These are phyloP conservation scores for Russula griseocarnosa DNA, from an alignment of 768 basidiomycete genomes.

Conservation along the genomic window DNA sequence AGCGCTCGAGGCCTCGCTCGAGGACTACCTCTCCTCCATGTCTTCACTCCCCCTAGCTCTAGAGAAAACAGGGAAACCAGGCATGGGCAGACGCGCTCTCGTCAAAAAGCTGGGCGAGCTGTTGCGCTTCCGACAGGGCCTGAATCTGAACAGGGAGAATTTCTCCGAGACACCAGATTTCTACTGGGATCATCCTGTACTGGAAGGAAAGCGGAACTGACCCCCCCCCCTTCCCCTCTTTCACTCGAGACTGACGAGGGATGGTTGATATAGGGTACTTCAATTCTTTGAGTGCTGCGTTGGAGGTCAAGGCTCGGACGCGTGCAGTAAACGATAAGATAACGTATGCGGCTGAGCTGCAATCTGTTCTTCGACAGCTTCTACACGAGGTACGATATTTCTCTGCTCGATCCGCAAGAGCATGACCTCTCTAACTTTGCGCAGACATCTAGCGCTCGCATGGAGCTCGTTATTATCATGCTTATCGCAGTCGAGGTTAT, in stretches of 20 bases:
- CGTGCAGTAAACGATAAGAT: slow-evolving; percentile 87
- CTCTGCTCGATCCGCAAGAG: slow-evolving; percentile 9
- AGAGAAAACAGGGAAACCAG: slow-evolving; percentile 77
- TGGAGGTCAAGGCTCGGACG: slow-evolving; percentile 82
- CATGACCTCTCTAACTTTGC: slow-evolving; percentile 6
- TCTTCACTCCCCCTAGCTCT: slow-evolving; percentile 73
- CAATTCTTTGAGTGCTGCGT: slow-evolving; percentile 74
- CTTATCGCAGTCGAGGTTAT: slow-evolving; percentile 95
- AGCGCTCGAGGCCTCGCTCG: slow-evolving; percentile 79
- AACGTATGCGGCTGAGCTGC: slow-evolving; percentile 84
- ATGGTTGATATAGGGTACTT: slow-evolving; percentile 56
- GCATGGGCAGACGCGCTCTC: slow-evolving; percentile 72
- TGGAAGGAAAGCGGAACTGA: slow-evolving; percentile 57
- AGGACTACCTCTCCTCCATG: slow-evolving; percentile 79
- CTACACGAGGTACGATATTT: slow-evolving; percentile 20
- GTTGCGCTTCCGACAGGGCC: slow-evolving; percentile 86
- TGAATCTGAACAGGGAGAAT: slow-evolving; percentile 87
- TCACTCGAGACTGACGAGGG: slow-evolving; percentile 4
- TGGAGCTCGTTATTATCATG: slow-evolving; percentile 93
- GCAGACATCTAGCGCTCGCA: slow-evolving; percentile 82
- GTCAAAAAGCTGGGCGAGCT: slow-evolving; percentile 91
- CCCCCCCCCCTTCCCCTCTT: neutral
- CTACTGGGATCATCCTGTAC: slow-evolving; percentile 90
- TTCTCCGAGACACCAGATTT: slow-evolving; percentile 88
- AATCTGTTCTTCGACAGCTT: slow-evolving; percentile 77